A percentile compares a stretch with the other conserved stretches of the same genome.
phyloP scores from a whole-genome alignment of 2,329 filamentous ascomycete species.

The Calonectria pteridis region DNA sequence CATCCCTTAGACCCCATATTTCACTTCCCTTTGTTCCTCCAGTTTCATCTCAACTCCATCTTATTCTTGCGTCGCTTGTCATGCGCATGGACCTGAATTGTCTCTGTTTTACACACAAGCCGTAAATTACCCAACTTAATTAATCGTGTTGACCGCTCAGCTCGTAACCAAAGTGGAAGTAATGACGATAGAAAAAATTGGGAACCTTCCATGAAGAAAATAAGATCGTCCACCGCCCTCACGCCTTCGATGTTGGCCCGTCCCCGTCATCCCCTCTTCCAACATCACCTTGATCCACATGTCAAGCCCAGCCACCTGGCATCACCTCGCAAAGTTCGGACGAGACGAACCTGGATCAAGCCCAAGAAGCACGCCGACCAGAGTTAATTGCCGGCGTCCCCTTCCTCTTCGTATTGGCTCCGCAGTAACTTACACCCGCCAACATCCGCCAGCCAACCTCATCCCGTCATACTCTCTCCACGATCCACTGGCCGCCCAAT shows the following conservation, averaged over 20 bases:
- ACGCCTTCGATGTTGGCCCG: neutral
- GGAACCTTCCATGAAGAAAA: neutral
- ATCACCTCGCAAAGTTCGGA: constrained; percentile 11
- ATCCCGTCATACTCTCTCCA: constrained; percentile 12
- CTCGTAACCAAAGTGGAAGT: neutral
- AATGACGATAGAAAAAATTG: neutral
- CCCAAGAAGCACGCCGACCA: constrained; percentile 2
- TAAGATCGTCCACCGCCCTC: neutral
- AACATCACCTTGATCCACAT: constrained; percentile 23
- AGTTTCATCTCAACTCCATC: neutral
- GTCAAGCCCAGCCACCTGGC: constrained; percentile 19
- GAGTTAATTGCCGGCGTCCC: constrained; percentile 15
- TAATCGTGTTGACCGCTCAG: neutral
- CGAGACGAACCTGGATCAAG: constrained; percentile 19
- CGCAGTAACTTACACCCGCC: constrained; percentile 16
- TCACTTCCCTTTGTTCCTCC: constrained; percentile 1
- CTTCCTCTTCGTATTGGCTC: constrained; percentile 27
- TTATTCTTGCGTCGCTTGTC: neutral
- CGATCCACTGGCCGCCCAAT: constrained; percentile 21
- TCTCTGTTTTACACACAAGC: neutral
- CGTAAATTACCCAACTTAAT: neutral
- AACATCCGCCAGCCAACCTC: constrained; percentile 26
- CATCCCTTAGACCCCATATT: neutral
- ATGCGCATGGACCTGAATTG: neutral
- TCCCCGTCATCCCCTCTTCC: constrained; percentile 22